Base-by-base conservation (phyloP, 495 filamentous ascomycete species). In the Penicillium waksmanii region DNA sequence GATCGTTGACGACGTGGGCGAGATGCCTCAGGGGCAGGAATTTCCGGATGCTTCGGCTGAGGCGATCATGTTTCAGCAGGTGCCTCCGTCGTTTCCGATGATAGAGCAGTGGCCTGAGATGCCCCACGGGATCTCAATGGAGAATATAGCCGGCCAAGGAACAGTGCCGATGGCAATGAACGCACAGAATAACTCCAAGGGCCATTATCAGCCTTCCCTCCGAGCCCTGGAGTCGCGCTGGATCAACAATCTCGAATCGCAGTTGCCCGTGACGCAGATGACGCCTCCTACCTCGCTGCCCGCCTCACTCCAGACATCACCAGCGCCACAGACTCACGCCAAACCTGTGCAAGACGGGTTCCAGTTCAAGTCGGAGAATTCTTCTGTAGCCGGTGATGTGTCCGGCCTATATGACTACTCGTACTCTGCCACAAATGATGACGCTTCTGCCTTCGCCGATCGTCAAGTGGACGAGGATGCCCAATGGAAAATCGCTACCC, bases 291-390 rank as follows among this genome's bases (percentile, higher is more conserved):
- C 27, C 8, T 31, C 27, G 27, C 27, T 31, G 1, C 27, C 27
- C 27, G 27, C 27, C 27, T 68, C 73, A 5, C 47, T 72, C 13
- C 59, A 66, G 1, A 47, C 63, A 0, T 50, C 69, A 13, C 68
- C 65, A 21, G 68, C 66, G 15, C 69, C 21, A 19, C 46, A 48
- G 23, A 3, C 42, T 17, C 42, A 66, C 15, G 61, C 58, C 17
- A 62, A 53, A 46, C 62, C 51, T n/a, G 63, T 50, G 4, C 65
- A 63, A 15, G 76, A 77, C 3, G 55, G 54, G n/a, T 69, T 71
- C 44, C 75, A 79, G 31, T 74, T 73, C 61, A 75, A 77, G 53
- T 79, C 76, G 0, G 75, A 77, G 46, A 77, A 59, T 47, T 77
- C 76, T 17, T 77, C 76, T 2, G 72, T 75, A 6, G 71, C 76